These are phyloP conservation scores for Microcyclosporella mali DNA, from an alignment of 2,329 filamentous ascomycete genomes.

Conservation along the genomic window DNA sequence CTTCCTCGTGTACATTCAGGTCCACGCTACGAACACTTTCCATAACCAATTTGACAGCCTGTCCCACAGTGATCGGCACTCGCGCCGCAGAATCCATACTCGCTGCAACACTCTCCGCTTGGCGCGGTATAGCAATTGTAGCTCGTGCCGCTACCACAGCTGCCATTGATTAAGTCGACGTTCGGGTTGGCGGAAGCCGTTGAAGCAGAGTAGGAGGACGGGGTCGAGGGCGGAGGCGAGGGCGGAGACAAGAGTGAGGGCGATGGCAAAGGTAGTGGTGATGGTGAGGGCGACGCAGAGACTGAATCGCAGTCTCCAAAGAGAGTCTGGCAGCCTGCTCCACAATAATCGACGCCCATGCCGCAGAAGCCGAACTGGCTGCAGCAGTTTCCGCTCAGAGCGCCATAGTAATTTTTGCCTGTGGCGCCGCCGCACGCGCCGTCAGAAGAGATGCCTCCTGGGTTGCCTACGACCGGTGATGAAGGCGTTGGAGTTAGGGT, in stretches of 20 bases:
- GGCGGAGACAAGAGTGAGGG: too few species aligned
- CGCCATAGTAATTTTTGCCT: not conserved
- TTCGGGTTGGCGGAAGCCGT: too few species aligned
- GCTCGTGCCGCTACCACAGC: not conserved
- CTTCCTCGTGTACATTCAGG: too few species aligned
- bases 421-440: not conserved
- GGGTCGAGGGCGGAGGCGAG: too few species aligned
- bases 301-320: constrained; percentile 5
- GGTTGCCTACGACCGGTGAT: not conserved
- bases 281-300: too few species aligned
- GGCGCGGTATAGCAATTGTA: not conserved
- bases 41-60: constrained; percentile 22
- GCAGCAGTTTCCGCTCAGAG: constrained; percentile 12
- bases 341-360: constrained; percentile 17
- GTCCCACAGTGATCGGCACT: constrained; percentile 18
- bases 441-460: not conserved
- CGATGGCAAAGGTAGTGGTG: too few species aligned
- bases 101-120: constrained; percentile 14
- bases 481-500: not conserved
- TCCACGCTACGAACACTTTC: not conserved
- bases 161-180: too few species aligned
- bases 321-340: constrained; percentile 23
- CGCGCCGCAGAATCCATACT: constrained; percentile 22
- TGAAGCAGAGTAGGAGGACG: too few species aligned
- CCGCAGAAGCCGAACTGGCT: constrained; percentile 23